Percentiles rank a stretch among this genome's conserved stretches.
Conservation (phyloP, 1,284 basidiomycete species). For the Omphalotus olearius region DNA sequence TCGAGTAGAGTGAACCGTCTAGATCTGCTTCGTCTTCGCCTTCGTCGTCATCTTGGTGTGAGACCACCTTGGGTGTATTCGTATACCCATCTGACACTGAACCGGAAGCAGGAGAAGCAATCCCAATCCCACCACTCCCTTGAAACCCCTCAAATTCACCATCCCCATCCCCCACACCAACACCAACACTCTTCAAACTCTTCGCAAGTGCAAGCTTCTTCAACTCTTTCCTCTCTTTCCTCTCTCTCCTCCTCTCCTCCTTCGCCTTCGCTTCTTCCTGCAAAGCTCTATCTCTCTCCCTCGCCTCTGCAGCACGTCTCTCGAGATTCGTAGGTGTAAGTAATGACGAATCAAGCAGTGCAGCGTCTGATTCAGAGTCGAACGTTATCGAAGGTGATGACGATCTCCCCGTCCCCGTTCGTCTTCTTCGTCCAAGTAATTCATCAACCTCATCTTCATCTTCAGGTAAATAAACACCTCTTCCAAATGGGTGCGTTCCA, state of each 20-base stretch:
- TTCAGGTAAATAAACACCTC: constrained; percentile 52
- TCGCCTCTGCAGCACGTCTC: background rate
- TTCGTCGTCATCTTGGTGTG: constrained; percentile 25
- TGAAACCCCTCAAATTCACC: constrained; percentile 59
- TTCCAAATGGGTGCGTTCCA: constrained; percentile 29
- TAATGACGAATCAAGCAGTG: constrained; percentile 47
- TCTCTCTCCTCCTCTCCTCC: constrained; percentile 44
- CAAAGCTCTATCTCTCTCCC: background rate
- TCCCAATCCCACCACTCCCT: constrained; percentile 35
- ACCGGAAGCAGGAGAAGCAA: background rate
- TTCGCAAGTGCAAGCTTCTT: constrained; percentile 40
- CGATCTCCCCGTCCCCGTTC: constrained; percentile 12
- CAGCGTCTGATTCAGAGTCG: constrained; percentile 63
- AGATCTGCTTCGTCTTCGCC: constrained; percentile 56
- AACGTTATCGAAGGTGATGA: constrained; percentile 47
- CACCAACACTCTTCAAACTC: constrained; percentile 29
- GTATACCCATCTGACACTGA: background rate
- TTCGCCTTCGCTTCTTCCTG: constrained; percentile 43
- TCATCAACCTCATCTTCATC: constrained; percentile 39
- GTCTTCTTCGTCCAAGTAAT: constrained; percentile 3
- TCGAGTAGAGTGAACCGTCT: constrained; percentile 51
- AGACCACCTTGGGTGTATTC: constrained; percentile 3
- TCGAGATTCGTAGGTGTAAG: background rate
- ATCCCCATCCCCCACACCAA: constrained; percentile 19
- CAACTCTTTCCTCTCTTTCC: constrained; percentile 40